phyloP scores from a whole-genome alignment of 2,329 filamentous ascomycete genomes.

The Proliferodiscus dingleyae region DNA sequence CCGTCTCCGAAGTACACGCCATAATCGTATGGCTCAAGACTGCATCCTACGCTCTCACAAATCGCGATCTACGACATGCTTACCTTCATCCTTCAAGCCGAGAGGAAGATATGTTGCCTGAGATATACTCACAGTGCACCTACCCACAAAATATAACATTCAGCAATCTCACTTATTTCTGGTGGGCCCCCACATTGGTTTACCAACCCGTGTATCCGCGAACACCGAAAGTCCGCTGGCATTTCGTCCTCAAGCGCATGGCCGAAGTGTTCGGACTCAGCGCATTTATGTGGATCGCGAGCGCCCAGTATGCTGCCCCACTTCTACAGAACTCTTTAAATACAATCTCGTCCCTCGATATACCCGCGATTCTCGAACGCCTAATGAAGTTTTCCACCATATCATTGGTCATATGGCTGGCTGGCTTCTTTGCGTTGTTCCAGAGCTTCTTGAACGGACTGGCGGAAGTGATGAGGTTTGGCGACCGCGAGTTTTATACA shows the following conservation, averaged over 20 bases:
- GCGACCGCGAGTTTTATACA: constrained; percentile 89
- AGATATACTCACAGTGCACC: constrained; percentile 75
- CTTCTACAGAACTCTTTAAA: constrained; percentile 84
- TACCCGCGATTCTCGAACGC: constrained; percentile 79
- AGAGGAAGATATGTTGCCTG: constrained; percentile 66
- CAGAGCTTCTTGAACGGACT: constrained; percentile 88
- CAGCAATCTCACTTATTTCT: constrained; percentile 86
- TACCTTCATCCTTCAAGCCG: constrained; percentile 70
- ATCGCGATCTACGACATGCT: constrained; percentile 88
- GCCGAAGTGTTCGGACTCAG: constrained; percentile 72
- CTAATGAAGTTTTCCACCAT: constrained; percentile 95
- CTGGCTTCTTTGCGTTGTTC: constrained; percentile 94
- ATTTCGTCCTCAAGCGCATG: constrained; percentile 79
- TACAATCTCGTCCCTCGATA: constrained; percentile 75
- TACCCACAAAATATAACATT: constrained; percentile 92
- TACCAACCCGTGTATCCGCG: constrained; percentile 97
- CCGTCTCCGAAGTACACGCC: constrained; percentile 82
- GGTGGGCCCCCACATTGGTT: constrained; percentile 93
- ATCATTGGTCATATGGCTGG: constrained; percentile 92
- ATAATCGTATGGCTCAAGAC: constrained; percentile 96
- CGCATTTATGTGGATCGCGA: constrained; percentile 92
- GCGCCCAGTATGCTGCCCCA: constrained; percentile 89
- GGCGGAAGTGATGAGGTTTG: constrained; percentile 85
- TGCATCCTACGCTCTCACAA: constrained; percentile 93
- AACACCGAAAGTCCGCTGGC: constrained; percentile 74